Evolutionary conservation across 1,284 basidiomycete species (phyloP).

Genomic region (Ustilago cynodontis): DNA sequence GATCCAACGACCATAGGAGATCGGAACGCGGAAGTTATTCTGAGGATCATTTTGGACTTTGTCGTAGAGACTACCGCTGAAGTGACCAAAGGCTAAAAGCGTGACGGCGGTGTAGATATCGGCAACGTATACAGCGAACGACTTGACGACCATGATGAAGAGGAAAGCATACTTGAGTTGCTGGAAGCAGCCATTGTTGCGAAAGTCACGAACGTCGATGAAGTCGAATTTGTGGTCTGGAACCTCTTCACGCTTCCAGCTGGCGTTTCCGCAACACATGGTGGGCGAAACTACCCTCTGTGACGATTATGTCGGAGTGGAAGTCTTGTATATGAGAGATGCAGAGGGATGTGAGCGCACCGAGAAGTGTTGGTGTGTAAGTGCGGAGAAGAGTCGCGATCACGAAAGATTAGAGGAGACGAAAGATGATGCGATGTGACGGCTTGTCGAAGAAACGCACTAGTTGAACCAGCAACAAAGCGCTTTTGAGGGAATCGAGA

Average conservation of each 20-base stretch:
- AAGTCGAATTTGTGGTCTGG: slow-evolving; percentile 99
- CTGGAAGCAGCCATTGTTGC: slow-evolving; percentile 85
- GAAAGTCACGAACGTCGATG: slow-evolving; percentile 91
- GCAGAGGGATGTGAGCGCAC: too few relatives aligned
- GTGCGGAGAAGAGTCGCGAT: neutral
- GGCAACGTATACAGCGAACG: slow-evolving; percentile 92
- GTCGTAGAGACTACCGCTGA: slow-evolving; percentile 84
- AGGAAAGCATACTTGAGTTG: slow-evolving; percentile 90
- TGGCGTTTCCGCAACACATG: slow-evolving; percentile 63
- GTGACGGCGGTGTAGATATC: slow-evolving; percentile 98
- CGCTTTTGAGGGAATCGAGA: slow-evolving; percentile 3
- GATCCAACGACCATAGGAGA: slow-evolving; percentile 91
- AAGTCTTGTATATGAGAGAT: neutral
- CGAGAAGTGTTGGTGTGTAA: neutral
- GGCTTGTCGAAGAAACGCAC: slow-evolving; percentile 22
- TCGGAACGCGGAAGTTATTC: slow-evolving; percentile 87
- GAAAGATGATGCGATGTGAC: slow-evolving; percentile 30
- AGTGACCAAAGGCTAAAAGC: slow-evolving; percentile 90
- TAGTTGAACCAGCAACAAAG: slow-evolving; percentile 26
- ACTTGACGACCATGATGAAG: slow-evolving; percentile 91
- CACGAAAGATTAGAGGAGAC: slow-evolving; percentile 9
- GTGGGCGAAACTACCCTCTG: neutral
- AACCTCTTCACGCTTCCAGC: slow-evolving; percentile 95
- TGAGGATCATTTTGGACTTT: slow-evolving; percentile 76
- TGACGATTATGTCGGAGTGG: slow-evolving; percentile 14